Evolutionary conservation across 1,139 yeast genomes (phyloP).

Genomic region (Hansenula anomala): DNA sequence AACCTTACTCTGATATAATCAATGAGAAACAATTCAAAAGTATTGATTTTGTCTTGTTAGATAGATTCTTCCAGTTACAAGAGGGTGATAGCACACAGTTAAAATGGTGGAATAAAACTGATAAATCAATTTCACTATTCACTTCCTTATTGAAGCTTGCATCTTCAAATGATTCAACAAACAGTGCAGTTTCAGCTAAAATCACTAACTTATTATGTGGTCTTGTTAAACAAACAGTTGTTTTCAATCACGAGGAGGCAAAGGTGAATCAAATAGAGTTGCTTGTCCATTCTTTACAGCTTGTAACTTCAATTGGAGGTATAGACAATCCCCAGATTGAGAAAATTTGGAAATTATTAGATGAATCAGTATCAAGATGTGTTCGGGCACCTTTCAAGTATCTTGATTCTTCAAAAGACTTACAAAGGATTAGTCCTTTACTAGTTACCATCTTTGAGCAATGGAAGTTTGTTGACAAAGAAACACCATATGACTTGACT

Average conservation of each 20-base stretch:
- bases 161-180: conserved; percentile 26
- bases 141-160: conserved; percentile 53
- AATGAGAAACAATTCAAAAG: conserved; percentile 31
- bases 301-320: conserved; percentile 11
- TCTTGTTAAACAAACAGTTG: conserved; percentile 38
- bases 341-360: conserved; percentile 56
- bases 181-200: conserved; percentile 27
- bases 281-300: conserved; percentile 36
- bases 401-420: conserved; percentile 54
- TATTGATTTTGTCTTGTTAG: conserved; percentile 50
- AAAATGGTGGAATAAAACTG: conserved; percentile 64
- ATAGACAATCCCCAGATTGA: conserved; percentile 14
- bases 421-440: conserved; percentile 55
- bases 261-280: conserved; percentile 41
- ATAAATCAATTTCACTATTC: conserved; percentile 46
- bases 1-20: conserved; percentile 30
- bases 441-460: conserved; percentile 69
- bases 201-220: conserved; percentile 34
- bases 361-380: conserved; percentile 68
- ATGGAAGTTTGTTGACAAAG: conserved; percentile 48
- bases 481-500: conserved; percentile 22
- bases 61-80: conserved; percentile 35
- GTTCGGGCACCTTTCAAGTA: conserved; percentile 79
- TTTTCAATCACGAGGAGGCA: conserved; percentile 41
- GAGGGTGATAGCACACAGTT: conserved; percentile 31